Evolutionary conservation across 768 basidiomycete genomes (phyloP).

Genomic region (Suillus placidus): DNA sequence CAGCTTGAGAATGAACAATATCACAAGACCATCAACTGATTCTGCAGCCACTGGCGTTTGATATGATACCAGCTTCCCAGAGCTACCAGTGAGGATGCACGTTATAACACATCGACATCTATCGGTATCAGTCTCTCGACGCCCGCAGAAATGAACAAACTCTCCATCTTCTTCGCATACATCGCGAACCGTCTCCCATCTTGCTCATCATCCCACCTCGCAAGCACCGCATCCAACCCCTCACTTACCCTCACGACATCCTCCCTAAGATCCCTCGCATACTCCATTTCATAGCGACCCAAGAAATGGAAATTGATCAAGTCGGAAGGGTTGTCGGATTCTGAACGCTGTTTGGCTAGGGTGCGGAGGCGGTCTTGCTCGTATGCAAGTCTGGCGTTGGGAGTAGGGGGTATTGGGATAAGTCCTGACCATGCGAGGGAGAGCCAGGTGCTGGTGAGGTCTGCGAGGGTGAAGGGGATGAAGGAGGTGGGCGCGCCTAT

Average conservation of each 20-base stretch:
- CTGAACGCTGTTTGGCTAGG: slow-evolving; percentile 23
- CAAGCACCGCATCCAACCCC: slow-evolving; percentile 20
- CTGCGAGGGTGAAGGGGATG: slow-evolving; percentile 52
- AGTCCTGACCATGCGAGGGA: slow-evolving; percentile 42
- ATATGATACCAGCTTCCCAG: background rate
- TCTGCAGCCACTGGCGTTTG: background rate
- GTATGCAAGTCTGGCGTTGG: slow-evolving; percentile 37
- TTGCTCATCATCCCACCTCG: slow-evolving; percentile 31
- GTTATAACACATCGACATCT: background rate
- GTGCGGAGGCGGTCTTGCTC: slow-evolving; percentile 39
- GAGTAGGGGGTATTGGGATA: slow-evolving; percentile 37
- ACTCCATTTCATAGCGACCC: slow-evolving; percentile 21
- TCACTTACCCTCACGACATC: slow-evolving; percentile 21
- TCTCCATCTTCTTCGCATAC: slow-evolving; percentile 32
- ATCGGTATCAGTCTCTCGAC: background rate
- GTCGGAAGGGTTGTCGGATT: slow-evolving; percentile 28
- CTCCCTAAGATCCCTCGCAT: slow-evolving; percentile 20
- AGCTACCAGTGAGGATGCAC: too few species aligned
- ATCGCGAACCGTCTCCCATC: slow-evolving; percentile 28
- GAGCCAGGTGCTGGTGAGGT: slow-evolving; percentile 54
- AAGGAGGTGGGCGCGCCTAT: slow-evolving; percentile 45
- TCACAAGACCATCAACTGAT: background rate
- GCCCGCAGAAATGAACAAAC: slow-evolving; percentile 24
- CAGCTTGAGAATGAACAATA: too few species aligned
- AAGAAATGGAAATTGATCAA: slow-evolving; percentile 32